These are phyloP conservation scores for Groenewaldozyma tartarivorans DNA, from an alignment of 805 yeast species.

Conservation along the genomic window DNA sequence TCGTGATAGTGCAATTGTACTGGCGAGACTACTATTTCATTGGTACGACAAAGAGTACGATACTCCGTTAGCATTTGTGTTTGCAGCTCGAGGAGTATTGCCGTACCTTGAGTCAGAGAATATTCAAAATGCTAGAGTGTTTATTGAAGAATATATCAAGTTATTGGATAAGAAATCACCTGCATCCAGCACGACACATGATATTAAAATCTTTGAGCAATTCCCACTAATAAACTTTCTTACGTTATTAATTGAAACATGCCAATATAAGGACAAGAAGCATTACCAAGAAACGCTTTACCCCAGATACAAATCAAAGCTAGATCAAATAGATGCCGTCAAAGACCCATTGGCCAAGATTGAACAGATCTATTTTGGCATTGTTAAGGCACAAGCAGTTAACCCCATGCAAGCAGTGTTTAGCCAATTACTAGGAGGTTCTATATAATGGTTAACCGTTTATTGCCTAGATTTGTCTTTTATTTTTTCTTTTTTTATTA, in stretches of 20 bases:
- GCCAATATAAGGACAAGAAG: conserved; percentile 44
- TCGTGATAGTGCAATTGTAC: conserved; percentile 33
- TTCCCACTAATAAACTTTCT: conserved; percentile 53
- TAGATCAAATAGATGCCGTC: conserved; percentile 30
- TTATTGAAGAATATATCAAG: conserved; percentile 29
- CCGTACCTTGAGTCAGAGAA: conserved; percentile 67
- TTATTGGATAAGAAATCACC: conserved; percentile 19
- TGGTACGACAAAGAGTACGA: conserved; percentile 34
- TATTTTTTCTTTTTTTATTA: background rate
- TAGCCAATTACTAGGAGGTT: background rate
- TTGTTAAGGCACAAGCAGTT: conserved; percentile 21
- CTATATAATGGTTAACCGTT: background rate
- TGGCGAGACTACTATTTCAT: conserved; percentile 40
- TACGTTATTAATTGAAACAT: conserved; percentile 52
- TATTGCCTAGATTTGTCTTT: background rate
- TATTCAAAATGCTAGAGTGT: conserved; percentile 44
- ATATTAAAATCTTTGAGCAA: conserved; percentile 32
- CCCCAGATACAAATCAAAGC: conserved; percentile 34
- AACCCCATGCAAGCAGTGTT: background rate
- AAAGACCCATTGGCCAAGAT: conserved; percentile 41
- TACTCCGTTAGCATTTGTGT: conserved; percentile 21
- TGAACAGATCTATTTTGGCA: conserved; percentile 55
- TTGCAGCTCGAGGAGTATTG: conserved; percentile 51
- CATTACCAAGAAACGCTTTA: conserved; percentile 43
- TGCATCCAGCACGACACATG: conserved; percentile 13